Percentiles rank a stretch among this genome's conserved stretches.
These are phyloP conservation scores for Xylaria sp. DNA, from an alignment of 2,329 filamentous ascomycete genomes.

Conservation along the genomic window DNA sequence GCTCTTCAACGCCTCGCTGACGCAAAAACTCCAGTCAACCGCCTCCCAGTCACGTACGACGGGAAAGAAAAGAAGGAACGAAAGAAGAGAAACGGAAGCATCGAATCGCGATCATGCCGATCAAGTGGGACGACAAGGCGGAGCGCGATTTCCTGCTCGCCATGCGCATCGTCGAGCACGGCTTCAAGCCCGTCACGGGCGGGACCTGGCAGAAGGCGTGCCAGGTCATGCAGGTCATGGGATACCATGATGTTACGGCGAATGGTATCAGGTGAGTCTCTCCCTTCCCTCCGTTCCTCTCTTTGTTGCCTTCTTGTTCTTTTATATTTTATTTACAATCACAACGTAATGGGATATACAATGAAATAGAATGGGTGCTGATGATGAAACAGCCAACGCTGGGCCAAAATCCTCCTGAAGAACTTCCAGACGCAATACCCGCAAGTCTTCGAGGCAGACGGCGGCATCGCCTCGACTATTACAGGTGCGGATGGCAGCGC, in stretches of 20 bases:
- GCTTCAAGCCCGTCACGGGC: background rate
- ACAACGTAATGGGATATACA: background rate
- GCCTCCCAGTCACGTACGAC: no score
- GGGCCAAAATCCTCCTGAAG: slow-evolving; percentile 12
- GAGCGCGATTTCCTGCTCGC: slow-evolving; percentile 18
- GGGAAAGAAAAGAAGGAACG: background rate
- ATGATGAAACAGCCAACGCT: slow-evolving; percentile 5
- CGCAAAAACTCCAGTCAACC: no score
- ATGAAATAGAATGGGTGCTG: no score
- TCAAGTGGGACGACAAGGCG: slow-evolving; percentile 38
- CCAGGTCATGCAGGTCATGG: slow-evolving; percentile 3
- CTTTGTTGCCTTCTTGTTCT: background rate
- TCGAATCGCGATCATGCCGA: background rate
- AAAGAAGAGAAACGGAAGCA: background rate
- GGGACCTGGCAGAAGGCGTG: slow-evolving; percentile 1
- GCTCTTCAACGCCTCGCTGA: no score
- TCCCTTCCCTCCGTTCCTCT: background rate
- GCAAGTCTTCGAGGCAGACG: background rate
- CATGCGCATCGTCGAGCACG: slow-evolving; percentile 12
- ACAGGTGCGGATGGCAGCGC: background rate
- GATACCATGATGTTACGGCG: background rate
- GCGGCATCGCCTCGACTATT: background rate
- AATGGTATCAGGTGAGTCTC: slow-evolving; percentile 7
- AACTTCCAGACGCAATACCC: background rate
- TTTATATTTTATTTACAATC: slow-evolving; percentile 3